phyloP scores from a whole-genome alignment of 2,329 filamentous ascomycete genomes.

The Aphanoascus verrucosus region DNA sequence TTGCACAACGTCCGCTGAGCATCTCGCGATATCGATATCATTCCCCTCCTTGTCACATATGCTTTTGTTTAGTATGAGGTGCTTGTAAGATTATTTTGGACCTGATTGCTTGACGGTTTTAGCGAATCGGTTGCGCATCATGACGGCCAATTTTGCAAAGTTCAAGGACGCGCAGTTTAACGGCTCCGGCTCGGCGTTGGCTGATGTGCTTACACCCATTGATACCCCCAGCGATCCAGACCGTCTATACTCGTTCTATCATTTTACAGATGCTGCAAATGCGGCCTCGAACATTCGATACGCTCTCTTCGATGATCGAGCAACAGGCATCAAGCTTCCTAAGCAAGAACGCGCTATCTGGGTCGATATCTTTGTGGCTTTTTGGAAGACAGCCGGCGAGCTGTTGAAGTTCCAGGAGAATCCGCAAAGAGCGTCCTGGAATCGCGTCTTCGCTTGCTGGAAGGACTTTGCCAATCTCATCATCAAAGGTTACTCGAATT shows the following conservation, averaged over 20 bases:
- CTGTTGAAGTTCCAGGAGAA: conserved; percentile 51
- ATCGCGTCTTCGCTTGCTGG: conserved; percentile 78
- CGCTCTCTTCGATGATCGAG: conserved; percentile 53
- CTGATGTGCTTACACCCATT: conserved; percentile 63
- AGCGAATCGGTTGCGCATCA: conserved; percentile 26
- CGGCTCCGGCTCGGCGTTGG: conserved; percentile 61
- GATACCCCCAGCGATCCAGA: conserved; percentile 52
- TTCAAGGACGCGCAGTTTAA: conserved; percentile 59
- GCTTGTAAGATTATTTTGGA: not conserved
- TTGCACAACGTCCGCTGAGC: not conserved
- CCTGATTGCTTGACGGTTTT: not conserved
- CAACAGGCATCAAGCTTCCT: conserved; percentile 45
- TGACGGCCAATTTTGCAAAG: conserved; percentile 64
- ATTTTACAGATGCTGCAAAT: conserved; percentile 56
- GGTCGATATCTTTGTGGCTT: conserved; percentile 71
- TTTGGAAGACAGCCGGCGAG: conserved; percentile 72
- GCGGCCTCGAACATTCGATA: conserved; percentile 61
- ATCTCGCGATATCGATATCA: not conserved
- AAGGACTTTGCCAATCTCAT: conserved; percentile 69
- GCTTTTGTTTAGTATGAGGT: not conserved
- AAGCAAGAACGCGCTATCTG: conserved; percentile 66
- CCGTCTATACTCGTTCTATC: conserved; percentile 59
- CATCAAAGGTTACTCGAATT: conserved; percentile 68
- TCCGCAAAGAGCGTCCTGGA: conserved; percentile 51
- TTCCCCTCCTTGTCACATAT: not conserved